Base-by-base conservation (phyloP, 495 filamentous ascomycete species). In the Penicillium taxi region DNA sequence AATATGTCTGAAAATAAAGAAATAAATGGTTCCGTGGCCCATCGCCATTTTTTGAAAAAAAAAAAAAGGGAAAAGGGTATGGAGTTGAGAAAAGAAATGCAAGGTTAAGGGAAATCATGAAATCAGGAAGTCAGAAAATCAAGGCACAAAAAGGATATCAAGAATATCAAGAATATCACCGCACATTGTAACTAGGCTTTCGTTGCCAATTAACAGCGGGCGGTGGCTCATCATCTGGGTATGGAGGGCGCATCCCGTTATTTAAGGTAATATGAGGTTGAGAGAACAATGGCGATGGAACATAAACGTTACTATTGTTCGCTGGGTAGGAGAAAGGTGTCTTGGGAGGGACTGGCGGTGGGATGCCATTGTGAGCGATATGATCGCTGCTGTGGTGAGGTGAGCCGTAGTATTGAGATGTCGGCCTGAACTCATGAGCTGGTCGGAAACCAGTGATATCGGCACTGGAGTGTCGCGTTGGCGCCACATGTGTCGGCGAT, bases 181-280 rank as follows among this genome's bases (percentile, higher is more conserved):
- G 64, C 34, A 70, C 63, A 42, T 71, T 70, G 49, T 80, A 88
- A 42, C 85, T 81, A 6, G 88, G 88, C 59, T 96, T 96, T 52
- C 81, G 78, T 37, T 82, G 80, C 68, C 82, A 77, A 46, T 94
- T 90, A 4, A 93, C 86, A 9, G 69, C 59, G 1, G 88, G 88
- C 22, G 87, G 86, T 9, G 81, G 81, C n/a, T 82, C 84, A 39
- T 93, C 85, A 37, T 78, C 64, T 0, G 88, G 88, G 58, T 96
- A 94, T 8, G 88, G 88, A 35, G 81, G 65, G 13, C 61, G 59
- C 11, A 55, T 35, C 37, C 59, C 59, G 24, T 50, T 56, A 25
- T 60, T 59, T 5, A 44, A 15, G 19, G 38, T 39, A 28, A 37
- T 25, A 1, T 40, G 39, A 19, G 46, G 37, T 19, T 42, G 41